Base-by-base conservation (phyloP, 345 rosid species). In the Lumnitzera littorea region DNA sequence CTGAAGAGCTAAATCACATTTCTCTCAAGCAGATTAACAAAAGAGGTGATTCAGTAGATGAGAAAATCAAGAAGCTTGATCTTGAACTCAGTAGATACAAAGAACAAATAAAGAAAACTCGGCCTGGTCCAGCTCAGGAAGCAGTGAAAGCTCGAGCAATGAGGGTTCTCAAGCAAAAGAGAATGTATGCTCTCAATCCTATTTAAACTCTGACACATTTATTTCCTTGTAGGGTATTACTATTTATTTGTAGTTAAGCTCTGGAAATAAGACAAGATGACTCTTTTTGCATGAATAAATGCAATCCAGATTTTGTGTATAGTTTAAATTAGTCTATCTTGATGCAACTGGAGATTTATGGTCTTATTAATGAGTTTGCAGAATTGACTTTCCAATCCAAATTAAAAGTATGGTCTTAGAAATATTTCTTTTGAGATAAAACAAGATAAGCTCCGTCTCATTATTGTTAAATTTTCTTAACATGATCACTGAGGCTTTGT, bases 101-200 rank as follows among this genome's bases (percentile, higher is more conserved):
- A 60, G 97, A 86, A 46, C 99, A 94, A 76, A 83, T 95, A 49
- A 88, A 88, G 72, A 91, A 76, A 59, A 88, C 96, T 4, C 76
- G 97, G 36, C 99, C 99, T 23, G 97, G 97, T 72, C 95, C 97
- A 58, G 88, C 97, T 74, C 99, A 88, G 55, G 96, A 91, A 66
- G 99, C 96, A 54, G 29, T 92, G 53, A 92, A 92, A 82, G 78
- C 99, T 67, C 81, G 97, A 15, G 99, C 99, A 51, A 86, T 79
- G 96, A 73, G 97, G 66, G 84, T 91, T 79, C 85, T 94, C 47
- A 94, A 94, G 76, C 97, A 91, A 67, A 94, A 94, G 76, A 82
- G 89, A 68, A 94, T 91, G 99, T 94, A 49, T 62, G 77, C 47
- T 6, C 11, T 14, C 47, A 10, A 51, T 27, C 20, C 15, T 47